Conservation (phyloP, 805 yeast genomes). For the Saturnispora mendoncae region DNA sequence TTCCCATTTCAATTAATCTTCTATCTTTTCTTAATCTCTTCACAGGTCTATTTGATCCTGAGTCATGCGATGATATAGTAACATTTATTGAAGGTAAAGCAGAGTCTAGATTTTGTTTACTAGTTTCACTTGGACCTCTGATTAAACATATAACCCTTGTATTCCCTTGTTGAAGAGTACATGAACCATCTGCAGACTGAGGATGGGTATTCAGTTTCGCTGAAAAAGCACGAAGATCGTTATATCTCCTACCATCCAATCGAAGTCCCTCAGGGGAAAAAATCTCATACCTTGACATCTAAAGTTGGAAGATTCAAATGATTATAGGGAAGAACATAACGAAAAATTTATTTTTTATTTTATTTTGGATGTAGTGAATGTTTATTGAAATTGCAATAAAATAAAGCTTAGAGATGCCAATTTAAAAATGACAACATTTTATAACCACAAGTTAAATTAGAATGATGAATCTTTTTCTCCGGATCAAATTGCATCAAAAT, state of each 20-base stretch:
- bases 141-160: constrained; percentile 80
- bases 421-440: too few relatives aligned
- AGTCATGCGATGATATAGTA: constrained; percentile 29
- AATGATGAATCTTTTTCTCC: too few relatives aligned
- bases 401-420: too few relatives aligned
- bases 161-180: constrained; percentile 86
- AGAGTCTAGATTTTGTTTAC: constrained; percentile 35
- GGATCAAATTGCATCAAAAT: too few relatives aligned
- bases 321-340: neutral
- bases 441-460: neutral
- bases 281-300: constrained; percentile 51
- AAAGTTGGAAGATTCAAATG: neutral
- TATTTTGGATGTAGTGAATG: too few relatives aligned
- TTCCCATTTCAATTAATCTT: constrained; percentile 57
- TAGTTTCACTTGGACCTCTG: constrained; percentile 85
- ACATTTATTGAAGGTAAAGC: constrained; percentile 58
- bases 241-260: constrained; percentile 90
- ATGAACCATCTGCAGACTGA: constrained; percentile 81
- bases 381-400: too few relatives aligned
- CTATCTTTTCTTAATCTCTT: constrained; percentile 46
- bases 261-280: constrained; percentile 95
- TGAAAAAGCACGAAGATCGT: constrained; percentile 75
- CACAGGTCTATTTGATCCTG: constrained; percentile 1
- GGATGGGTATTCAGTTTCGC: constrained; percentile 86
- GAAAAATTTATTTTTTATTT: neutral